A percentile compares a stretch with the other conserved stretches of the same genome.
Evolutionary conservation across 2,329 filamentous ascomycete genomes (phyloP).

Genomic region (Zymoseptoria ardabiliae): DNA sequence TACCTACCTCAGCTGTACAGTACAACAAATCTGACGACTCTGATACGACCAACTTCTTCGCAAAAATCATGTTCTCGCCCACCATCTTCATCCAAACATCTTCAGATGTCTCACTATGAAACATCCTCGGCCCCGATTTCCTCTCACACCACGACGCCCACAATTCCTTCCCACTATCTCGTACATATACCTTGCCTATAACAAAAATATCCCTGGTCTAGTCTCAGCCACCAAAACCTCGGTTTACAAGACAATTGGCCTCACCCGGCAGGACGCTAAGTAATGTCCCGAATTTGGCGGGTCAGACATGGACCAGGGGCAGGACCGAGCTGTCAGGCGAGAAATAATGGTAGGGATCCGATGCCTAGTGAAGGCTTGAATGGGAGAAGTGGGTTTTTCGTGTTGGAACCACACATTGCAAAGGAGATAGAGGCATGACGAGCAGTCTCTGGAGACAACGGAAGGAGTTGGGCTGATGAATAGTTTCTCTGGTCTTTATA

Average conservation of each 20-base stretch:
- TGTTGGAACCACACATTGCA: no score
- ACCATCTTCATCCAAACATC: background rate
- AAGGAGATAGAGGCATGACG: no score
- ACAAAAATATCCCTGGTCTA: background rate
- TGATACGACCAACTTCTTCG: background rate
- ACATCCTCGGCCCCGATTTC: background rate
- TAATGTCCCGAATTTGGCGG: slow-evolving; percentile 5
- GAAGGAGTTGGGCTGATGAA: no score
- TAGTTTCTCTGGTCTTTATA: background rate
- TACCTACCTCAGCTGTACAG: background rate
- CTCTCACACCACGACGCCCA: background rate
- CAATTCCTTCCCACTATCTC: no score
- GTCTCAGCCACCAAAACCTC: slow-evolving; percentile 1
- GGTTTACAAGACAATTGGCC: background rate
- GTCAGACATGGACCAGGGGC: slow-evolving; percentile 2
- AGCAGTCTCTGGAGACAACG: no score
- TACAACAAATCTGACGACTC: background rate
- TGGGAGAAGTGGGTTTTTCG: no score
- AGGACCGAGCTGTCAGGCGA: slow-evolving; percentile 3
- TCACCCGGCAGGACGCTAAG: background rate
- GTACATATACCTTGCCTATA: background rate
- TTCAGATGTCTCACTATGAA: background rate
- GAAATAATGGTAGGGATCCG: background rate
- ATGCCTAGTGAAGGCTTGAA: background rate
- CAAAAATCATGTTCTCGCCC: background rate